Percentiles rank a stretch among this genome's conserved stretches.
phyloP scores from a whole-genome alignment of 768 basidiomycete species.

The Leccinum fibrillosum region DNA sequence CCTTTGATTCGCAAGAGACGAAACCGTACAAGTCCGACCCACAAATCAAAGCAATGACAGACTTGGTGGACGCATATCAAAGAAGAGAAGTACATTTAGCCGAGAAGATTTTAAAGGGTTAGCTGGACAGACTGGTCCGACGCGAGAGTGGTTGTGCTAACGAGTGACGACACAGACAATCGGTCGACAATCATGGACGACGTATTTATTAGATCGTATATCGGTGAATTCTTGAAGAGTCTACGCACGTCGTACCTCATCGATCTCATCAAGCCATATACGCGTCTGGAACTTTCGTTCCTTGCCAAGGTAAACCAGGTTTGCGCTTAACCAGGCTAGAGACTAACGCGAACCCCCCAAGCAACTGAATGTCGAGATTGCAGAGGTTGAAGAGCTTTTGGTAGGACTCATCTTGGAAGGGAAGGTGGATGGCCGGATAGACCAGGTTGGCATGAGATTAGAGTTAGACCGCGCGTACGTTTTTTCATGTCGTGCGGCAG shows the following conservation, averaged over 20 bases:
- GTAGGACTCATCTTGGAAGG: conserved; percentile 93
- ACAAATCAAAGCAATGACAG: conserved; percentile 98
- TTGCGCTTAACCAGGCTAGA: neutral
- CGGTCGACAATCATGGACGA: conserved; percentile 96
- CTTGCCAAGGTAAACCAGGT: conserved; percentile 69
- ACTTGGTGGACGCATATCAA: conserved; percentile 95
- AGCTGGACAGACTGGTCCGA: conserved; percentile 9
- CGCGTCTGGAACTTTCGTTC: conserved; percentile 88
- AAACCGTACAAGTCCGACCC: conserved; percentile 97
- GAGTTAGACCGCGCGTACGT: conserved; percentile 83
- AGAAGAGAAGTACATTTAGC: conserved; percentile 95
- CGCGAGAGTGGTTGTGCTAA: neutral
- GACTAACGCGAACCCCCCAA: conserved; percentile 30
- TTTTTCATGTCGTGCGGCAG: neutral
- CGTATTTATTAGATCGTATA: conserved; percentile 90
- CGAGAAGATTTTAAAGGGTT: conserved; percentile 90
- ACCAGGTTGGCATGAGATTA: conserved; percentile 91
- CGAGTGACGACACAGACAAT: conserved; percentile 58
- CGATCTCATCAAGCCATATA: conserved; percentile 97
- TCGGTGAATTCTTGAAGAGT: conserved; percentile 92
- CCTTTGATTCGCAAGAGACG: conserved; percentile 98
- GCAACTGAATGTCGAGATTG: conserved; percentile 94
- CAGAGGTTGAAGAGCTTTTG: conserved; percentile 91
- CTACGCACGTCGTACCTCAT: conserved; percentile 95
- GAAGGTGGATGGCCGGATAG: conserved; percentile 95